Conservation (phyloP, 2,329 filamentous ascomycete genomes). For the Aspergillus transmontanensis region DNA sequence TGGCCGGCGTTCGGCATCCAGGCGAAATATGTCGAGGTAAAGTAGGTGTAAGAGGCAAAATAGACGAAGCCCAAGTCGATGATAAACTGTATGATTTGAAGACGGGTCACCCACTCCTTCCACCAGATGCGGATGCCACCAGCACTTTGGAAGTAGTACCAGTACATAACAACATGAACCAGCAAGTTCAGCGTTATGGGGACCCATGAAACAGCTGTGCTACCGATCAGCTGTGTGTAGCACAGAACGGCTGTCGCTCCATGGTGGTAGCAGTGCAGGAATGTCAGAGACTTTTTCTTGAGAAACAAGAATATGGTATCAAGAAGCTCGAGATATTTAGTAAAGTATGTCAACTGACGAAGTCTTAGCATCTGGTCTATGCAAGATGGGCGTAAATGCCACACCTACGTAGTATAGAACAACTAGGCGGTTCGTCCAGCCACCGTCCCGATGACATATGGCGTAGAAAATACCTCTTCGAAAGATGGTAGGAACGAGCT, state of each 20-base stretch:
- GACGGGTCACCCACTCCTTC: slow-evolving; percentile 98
- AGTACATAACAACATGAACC: slow-evolving; percentile 98
- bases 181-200: slow-evolving; percentile 86
- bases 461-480: slow-evolving; percentile 82
- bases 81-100: slow-evolving; percentile 95
- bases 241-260: slow-evolving; percentile 92
- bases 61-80: slow-evolving; percentile 97
- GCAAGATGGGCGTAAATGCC: not conserved
- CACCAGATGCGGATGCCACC: slow-evolving; percentile 95
- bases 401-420: slow-evolving; percentile 88
- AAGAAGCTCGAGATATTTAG: slow-evolving; percentile 93
- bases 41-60: slow-evolving; percentile 97
- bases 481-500: slow-evolving; percentile 81
- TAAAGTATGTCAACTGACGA: slow-evolving; percentile 76
- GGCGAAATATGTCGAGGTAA: slow-evolving; percentile 83
- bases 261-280: slow-evolving; percentile 99
- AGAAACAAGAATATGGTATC: slow-evolving; percentile 96
- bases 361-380: slow-evolving; percentile 51
- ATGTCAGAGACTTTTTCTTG: slow-evolving; percentile 98
- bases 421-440: slow-evolving; percentile 90
- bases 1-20: slow-evolving; percentile 63
- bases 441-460: slow-evolving; percentile 75
- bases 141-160: slow-evolving; percentile 99
- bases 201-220: slow-evolving; percentile 91
- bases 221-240: slow-evolving; percentile 92